phyloP scores from a whole-genome alignment of 164 flowering plant species.

The Vitis amurensis region DNA sequence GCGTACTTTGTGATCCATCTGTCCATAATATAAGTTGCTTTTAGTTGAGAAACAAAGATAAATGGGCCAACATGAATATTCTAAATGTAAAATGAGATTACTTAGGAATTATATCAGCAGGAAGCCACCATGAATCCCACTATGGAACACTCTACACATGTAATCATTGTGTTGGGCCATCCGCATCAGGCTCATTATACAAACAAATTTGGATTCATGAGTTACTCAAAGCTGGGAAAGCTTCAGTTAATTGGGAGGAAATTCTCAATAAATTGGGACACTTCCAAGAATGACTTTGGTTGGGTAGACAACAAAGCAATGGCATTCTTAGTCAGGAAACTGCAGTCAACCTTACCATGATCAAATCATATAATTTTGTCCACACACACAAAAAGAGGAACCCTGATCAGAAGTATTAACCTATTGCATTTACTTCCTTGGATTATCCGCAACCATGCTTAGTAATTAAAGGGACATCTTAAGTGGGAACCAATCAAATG shows the following conservation, averaged over 20 bases:
- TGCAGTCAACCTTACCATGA: no score
- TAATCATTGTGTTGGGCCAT: neutral
- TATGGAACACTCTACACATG: neutral
- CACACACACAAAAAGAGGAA: no score
- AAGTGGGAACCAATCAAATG: no score
- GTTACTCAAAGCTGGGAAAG: neutral
- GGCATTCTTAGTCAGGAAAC: neutral
- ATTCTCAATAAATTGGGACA: neutral
- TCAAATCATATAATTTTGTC: no score
- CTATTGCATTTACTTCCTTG: no score
- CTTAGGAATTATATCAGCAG: neutral
- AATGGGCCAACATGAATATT: neutral
- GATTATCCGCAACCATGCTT: no score
- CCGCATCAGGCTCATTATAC: neutral
- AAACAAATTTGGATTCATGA: slow-evolving; percentile 1
- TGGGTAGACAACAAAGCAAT: neutral
- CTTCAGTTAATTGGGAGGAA: neutral
- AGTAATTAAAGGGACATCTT: no score
- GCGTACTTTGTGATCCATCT: slow-evolving; percentile 89
- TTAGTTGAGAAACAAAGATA: neutral
- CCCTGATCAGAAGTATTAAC: no score
- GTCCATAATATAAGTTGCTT: slow-evolving; percentile 13
- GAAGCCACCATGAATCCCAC: neutral
- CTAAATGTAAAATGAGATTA: neutral
- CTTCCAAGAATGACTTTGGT: neutral